phyloP scores from a whole-genome alignment of 345 rosid genomes.

The Ricinus communis region DNA sequence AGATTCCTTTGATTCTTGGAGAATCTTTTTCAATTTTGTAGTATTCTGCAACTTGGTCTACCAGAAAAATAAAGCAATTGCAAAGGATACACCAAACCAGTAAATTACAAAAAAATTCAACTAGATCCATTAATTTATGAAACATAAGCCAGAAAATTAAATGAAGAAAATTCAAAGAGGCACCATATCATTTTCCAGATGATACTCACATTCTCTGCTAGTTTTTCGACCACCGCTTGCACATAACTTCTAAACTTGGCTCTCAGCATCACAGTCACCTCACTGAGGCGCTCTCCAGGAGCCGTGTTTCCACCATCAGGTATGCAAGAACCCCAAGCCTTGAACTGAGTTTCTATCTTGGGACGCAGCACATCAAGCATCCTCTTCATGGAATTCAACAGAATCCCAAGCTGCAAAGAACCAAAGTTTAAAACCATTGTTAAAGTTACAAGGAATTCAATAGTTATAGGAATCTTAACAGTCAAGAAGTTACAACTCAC shows the following conservation, averaged over 20 bases:
- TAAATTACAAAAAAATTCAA: background rate
- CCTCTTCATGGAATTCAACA: constrained; percentile 91
- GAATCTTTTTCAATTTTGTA: constrained; percentile 90
- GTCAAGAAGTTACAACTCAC: constrained; percentile 35
- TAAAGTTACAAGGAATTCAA: constrained; percentile 1
- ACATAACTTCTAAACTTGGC: constrained; percentile 82
- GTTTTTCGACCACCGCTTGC: constrained; percentile 92
- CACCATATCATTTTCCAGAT: background rate
- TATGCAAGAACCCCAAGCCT: constrained; percentile 92
- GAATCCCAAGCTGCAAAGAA: constrained; percentile 69
- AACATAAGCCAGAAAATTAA: background rate
- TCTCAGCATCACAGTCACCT: constrained; percentile 92
- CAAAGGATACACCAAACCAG: background rate
- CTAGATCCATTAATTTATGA: background rate
- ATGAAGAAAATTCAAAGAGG: background rate
- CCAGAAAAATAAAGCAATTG: constrained; percentile 7
- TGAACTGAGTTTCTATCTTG: constrained; percentile 73
- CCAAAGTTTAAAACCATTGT: constrained; percentile 16
- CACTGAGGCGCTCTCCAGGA: constrained; percentile 91
- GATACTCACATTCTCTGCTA: constrained; percentile 82
- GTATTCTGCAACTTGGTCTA: constrained; percentile 76
- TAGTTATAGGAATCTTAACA: background rate
- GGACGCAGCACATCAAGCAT: constrained; percentile 88
- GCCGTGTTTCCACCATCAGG: constrained; percentile 77
- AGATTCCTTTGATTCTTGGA: constrained; percentile 85